Base-by-base conservation (phyloP, 257 asterid species). In the Przewalskia tangutica region DNA sequence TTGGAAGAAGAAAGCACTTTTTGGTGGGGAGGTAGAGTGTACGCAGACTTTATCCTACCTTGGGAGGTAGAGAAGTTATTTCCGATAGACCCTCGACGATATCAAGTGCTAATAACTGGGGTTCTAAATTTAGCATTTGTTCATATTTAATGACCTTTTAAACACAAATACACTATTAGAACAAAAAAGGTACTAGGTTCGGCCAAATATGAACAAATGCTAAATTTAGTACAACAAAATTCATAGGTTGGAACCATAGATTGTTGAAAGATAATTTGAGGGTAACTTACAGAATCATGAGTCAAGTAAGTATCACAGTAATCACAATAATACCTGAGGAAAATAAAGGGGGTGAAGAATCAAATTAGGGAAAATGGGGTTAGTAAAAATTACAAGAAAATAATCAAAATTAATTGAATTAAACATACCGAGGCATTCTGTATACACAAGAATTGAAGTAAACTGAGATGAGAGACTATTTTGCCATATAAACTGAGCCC, bases 271-370 rank as follows among this genome's bases (percentile, higher is more conserved):
- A 17, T 13, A 6, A 36, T 27, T 10, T 36, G 11, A 12, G 4
- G 54, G 53, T 2, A 14, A 71, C 86, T 84, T 71, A 84, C 86
- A 71, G 86, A 84, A 80, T 84, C 86, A 80, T 84, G 86, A 0
- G 84, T 84, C 70, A 84, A 71, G 81, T 84, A 84, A 60, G 86
- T 84, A 42, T 84, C 86, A 53, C 86, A 84, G 23, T 84, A 84
- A 20, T 84, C 86, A 51, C 86, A 84, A 32, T 84, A 84, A 71
- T 84, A 84, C 79, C 86, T 84, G 86, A 36, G 1, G 10, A 60
- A 32, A 36, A 80, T 7, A 59, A 63, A 8, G 17, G 14, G 68
- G 8, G 10, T 2, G 55, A 10, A 13, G 13, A 42, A 20, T 63
- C 38, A 38, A 81, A 36, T 4, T 12, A 9, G 13, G 77, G 65